These are phyloP conservation scores for Peniophora sp. DNA, from an alignment of 1,284 basidiomycete genomes.

Conservation along the genomic window DNA sequence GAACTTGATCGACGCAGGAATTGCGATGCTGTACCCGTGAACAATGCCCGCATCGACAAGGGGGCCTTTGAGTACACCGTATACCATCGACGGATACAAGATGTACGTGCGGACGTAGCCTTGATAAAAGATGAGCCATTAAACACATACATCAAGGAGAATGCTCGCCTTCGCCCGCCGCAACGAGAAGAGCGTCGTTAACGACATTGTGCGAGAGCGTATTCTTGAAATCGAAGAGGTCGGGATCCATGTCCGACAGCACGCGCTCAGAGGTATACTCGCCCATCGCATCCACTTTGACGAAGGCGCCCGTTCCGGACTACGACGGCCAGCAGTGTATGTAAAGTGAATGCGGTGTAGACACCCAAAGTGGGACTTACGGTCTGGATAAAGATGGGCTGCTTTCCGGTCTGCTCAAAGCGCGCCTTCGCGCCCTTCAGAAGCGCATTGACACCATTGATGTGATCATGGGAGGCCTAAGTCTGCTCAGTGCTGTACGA, in stretches of 20 bases:
- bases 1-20: slow-evolving; percentile 31
- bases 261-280: too few relatives aligned
- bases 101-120: slow-evolving; percentile 39
- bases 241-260: too few relatives aligned
- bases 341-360: too few relatives aligned
- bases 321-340: too few relatives aligned
- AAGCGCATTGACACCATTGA: slow-evolving; percentile 30
- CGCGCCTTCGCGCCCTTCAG: slow-evolving; percentile 35
- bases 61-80: slow-evolving; percentile 34
- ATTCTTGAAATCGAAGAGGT: neutral
- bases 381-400: slow-evolving; percentile 42
- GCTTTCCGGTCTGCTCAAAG: slow-evolving; percentile 25
- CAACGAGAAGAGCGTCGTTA: slow-evolving; percentile 22
- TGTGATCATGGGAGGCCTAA: slow-evolving; percentile 38
- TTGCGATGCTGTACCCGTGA: slow-evolving; percentile 35
- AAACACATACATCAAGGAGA: too few relatives aligned
- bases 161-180: slow-evolving; percentile 36
- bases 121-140: slow-evolving; percentile 19
- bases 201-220: neutral
- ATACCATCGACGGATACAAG: slow-evolving; percentile 39
- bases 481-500: too few relatives aligned
- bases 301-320: too few relatives aligned
- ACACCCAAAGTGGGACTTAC: slow-evolving; percentile 17
- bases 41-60: slow-evolving; percentile 38
- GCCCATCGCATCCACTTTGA: too few relatives aligned